Evolutionary conservation across 2,329 filamentous ascomycete species (phyloP), one percentile per base, ranked within the genome.

Genomic region (Cryphonectria carpinicola): DNA sequence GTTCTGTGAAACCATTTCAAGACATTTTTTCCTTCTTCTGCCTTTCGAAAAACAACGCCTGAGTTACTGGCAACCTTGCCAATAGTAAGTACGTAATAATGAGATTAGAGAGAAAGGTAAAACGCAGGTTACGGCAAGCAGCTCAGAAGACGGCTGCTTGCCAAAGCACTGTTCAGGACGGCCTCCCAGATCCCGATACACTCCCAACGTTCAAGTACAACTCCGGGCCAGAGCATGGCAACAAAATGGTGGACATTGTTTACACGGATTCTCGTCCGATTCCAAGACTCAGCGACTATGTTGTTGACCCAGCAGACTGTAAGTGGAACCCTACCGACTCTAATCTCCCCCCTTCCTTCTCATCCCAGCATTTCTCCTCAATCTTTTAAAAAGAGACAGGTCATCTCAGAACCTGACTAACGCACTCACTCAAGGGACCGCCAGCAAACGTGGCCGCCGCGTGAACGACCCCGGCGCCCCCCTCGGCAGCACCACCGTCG

Each of bases 291-390:
- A 17, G 60, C 13, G 46, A 65, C 39, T 68, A 67, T 39, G 52
- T 70, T 8, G 39, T 70, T 2, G 69, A 70, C 39, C 46, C 60
- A 32, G 49, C 37, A 61, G 69, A 68, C 22, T 70, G 65, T 62
- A 49, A 61, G 66, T 67, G 5, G 22, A 39, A 39, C 14, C 32
- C 32, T 61, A 39, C 58, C 10, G 22, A 17, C 25, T 19, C 5
- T 19, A 4, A 11, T 1, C 19, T n/a, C 7, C 13, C 54, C 54
- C 35, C 4, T 28, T 41, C 52, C 52, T 39, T 39, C 11, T 39
- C 37, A 37, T 43, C n/a, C 65, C n/a, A 13, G 11, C 11, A 11
- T 7, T 19, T 8, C 46, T 49, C 7, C 17, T 49, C 6, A 2
- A n/a, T 11, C 43, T 43, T 25, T 25, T 32, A 4, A 32, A 13